These are phyloP conservation scores for Fusarium napiforme DNA, from an alignment of 2,329 filamentous ascomycete genomes.

Conservation along the genomic window DNA sequence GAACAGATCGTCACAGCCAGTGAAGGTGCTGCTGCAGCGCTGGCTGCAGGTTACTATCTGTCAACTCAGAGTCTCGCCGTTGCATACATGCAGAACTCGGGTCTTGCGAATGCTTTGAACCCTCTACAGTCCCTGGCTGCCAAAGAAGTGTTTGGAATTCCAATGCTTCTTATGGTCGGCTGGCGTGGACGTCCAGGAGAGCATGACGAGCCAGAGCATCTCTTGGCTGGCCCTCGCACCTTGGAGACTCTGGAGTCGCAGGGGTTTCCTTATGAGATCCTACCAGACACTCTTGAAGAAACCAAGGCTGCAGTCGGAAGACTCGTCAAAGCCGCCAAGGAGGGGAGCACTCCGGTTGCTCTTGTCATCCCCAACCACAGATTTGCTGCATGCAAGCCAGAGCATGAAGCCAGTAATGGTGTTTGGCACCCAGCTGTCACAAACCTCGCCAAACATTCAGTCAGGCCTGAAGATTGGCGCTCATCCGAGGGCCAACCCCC, in stretches of 20 bases:
- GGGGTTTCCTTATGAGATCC: neutral
- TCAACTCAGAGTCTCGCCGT: neutral
- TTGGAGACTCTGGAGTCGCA: neutral
- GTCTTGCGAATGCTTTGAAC: constrained; percentile 7
- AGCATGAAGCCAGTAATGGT: neutral
- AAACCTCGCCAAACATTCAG: neutral
- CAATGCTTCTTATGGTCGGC: constrained; percentile 10
- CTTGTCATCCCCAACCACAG: neutral
- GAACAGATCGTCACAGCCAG: neutral
- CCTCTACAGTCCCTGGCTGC: constrained; percentile 9
- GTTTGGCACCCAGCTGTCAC: neutral
- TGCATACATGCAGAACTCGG: neutral
- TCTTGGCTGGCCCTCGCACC: neutral
- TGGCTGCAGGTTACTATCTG: neutral
- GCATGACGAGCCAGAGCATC: neutral
- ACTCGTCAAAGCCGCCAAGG: neutral
- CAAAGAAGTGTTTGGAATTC: constrained; percentile 20
- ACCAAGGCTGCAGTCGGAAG: neutral
- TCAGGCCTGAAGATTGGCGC: neutral
- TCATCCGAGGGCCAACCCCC: neutral
- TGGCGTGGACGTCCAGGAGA: constrained; percentile 7
- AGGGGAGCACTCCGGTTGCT: neutral
- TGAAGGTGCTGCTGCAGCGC: neutral
- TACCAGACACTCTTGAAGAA: neutral
- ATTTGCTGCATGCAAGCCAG: neutral